Percentiles rank a stretch among this genome's conserved stretches.
These are phyloP conservation scores for Glycine latifolia DNA, from an alignment of 306 rosid genomes.

Conservation along the genomic window DNA sequence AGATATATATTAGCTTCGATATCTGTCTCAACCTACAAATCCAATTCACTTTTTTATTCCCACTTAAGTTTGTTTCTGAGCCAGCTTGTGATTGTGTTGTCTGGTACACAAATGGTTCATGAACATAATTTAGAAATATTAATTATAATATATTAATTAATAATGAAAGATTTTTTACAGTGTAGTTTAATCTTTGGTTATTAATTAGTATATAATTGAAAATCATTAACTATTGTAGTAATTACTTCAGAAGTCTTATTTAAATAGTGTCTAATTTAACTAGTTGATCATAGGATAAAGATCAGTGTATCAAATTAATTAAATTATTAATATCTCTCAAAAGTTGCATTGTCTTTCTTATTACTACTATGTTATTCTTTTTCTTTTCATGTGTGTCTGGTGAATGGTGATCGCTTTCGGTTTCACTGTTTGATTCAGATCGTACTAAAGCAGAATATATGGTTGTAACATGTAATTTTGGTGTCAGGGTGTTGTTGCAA, in stretches of 20 bases:
- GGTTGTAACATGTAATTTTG: slow-evolving; percentile 4
- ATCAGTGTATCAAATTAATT: neutral
- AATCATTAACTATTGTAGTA: neutral
- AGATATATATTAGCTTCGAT: neutral
- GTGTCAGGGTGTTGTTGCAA: slow-evolving; percentile 14
- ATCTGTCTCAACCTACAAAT: neutral
- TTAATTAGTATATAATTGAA: neutral
- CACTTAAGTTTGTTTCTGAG: neutral
- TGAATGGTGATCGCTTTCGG: neutral
- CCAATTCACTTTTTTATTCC: slow-evolving; percentile 1
- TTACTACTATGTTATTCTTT: no score
- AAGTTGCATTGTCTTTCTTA: neutral
- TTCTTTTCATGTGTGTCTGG: no score
- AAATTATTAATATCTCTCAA: neutral
- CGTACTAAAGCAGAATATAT: slow-evolving; percentile 1
- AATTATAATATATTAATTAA: no score
- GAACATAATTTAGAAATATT: neutral
- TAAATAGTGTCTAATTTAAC: neutral
- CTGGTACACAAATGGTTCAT: neutral
- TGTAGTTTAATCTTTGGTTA: neutral
- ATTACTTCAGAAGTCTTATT: neutral
- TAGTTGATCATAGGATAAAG: neutral
- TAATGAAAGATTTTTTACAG: neutral
- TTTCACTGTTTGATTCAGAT: slow-evolving; percentile 21
- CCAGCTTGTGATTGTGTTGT: neutral